Conservation (phyloP, 176 grass and related monocot genomes). For the Carex scoparia region DNA sequence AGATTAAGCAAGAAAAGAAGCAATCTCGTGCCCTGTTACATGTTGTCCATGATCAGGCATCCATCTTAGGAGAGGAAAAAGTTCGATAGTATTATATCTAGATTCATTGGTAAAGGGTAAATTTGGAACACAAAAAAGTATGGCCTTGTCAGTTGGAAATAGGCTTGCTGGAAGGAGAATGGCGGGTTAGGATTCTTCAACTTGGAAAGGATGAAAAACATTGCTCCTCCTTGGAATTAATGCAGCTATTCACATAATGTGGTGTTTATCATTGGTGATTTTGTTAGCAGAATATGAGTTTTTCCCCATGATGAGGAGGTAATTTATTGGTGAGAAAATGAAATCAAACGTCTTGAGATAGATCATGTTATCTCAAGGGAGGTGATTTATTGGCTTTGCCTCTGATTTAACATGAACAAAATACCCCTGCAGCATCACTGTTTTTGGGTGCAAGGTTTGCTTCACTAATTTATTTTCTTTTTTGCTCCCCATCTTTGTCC, state of each 20-base stretch:
- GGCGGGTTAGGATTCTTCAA: not conserved
- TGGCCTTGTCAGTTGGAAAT: not conserved
- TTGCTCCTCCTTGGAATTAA: not conserved
- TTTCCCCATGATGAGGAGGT: not conserved
- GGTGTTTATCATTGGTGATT: not conserved
- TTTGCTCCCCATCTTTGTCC: not conserved
- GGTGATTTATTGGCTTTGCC: not conserved
- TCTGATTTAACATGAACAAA: not conserved
- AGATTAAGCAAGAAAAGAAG: not conserved
- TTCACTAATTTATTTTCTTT: not conserved
- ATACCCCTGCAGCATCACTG: not conserved
- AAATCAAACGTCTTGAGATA: not conserved
- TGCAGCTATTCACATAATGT: not conserved
- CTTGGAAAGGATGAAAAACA: not conserved
- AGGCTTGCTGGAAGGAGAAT: not conserved
- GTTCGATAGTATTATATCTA: not conserved
- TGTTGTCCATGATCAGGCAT: not conserved
- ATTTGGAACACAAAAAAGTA: not conserved
- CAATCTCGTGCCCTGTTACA: not conserved
- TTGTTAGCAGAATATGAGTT: not conserved
- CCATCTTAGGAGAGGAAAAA: not conserved
- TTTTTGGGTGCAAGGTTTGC: not conserved
- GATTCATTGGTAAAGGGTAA: not conserved
- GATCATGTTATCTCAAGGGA: not conserved
- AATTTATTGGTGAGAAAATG: not conserved